Base-by-base conservation (phyloP, 768 basidiomycete species). In the Tricholoma hemisulphureum region DNA sequence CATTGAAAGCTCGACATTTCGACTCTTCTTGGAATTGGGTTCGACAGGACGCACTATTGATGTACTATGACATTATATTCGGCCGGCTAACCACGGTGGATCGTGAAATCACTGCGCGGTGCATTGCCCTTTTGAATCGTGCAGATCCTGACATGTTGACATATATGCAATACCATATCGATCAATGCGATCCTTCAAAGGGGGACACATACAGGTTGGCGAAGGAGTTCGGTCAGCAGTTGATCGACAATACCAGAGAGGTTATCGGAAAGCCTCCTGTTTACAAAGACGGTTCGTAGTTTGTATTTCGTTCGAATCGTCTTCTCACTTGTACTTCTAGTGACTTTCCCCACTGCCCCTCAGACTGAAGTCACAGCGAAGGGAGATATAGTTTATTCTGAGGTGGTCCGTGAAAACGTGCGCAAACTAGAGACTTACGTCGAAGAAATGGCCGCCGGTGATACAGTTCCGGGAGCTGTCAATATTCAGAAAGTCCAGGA, bases 1-100 rank as follows among this genome's bases (percentile, higher is more conserved):
- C 92, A 2, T 80, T 98, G 66, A 98, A 99, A 75, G 97, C 95
- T 11, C 91, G 97, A 46, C 95, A 89, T 69, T 98, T 99, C 79
- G 95, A 98, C 70, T 98, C 96, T 2, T 94, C 91, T 6, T 99
- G 96, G 97, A 99, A 99, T 70, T 99, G 97, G 97, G 96, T 90
- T 45, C 88, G 96, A 59, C 97, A 99, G 76, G 95, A 97, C 60
- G 93, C 95, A 14, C 80, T 98, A 24, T 78, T 93, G 58, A 95
- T 99, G 93, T 98, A 88, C 77, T 98, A 95, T 74, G 96, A 98
- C 71, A 97, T 99, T 75, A 94, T 99, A 65, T 94, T 95, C 64
- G 97, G 97, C 49, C 87, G 89, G 45, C 84, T 97, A 55, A 95
- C 89, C 21, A 94, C 93, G 16, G 91, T 98, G 62, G 95, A 98